Percentiles rank a stretch among this genome's conserved stretches.
These are phyloP conservation scores for Lippia alba DNA, from an alignment of 305 asterid genomes.

Conservation along the genomic window DNA sequence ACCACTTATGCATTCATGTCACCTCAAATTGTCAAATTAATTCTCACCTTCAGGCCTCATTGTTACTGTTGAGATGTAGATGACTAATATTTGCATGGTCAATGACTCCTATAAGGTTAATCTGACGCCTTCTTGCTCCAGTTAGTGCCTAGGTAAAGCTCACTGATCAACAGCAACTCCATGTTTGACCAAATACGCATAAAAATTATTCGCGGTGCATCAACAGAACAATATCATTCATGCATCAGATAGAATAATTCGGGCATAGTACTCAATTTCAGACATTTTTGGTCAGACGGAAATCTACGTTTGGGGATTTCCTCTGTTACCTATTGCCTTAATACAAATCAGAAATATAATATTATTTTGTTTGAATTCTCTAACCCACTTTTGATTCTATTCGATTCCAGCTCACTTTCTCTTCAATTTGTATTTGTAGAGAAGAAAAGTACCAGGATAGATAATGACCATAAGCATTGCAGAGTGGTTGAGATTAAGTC, in stretches of 20 bases:
- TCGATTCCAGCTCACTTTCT: not conserved
- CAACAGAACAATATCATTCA: not conserved
- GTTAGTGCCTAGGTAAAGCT: slow-evolving; percentile 10
- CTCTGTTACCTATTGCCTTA: not conserved
- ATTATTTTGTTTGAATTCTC: not conserved
- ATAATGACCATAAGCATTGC: slow-evolving; percentile 21
- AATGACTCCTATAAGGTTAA: slow-evolving; percentile 1
- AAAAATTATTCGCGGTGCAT: not conserved
- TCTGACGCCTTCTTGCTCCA: slow-evolving; percentile 8
- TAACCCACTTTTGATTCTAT: not conserved
- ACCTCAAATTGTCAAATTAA: not conserved
- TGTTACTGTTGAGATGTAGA: not conserved
- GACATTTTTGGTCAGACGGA: not conserved
- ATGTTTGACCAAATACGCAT: not conserved
- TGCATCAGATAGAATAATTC: not conserved
- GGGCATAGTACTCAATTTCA: not conserved
- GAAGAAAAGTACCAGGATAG: slow-evolving; percentile 1
- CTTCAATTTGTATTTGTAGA: not conserved
- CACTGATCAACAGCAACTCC: slow-evolving; percentile 4
- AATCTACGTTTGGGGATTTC: not conserved
- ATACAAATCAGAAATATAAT: not conserved
- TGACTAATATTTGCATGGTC: slow-evolving; percentile 9
- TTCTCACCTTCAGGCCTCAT: slow-evolving; percentile 5
- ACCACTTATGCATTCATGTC: slow-evolving; percentile 2
- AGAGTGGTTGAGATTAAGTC: slow-evolving; percentile 8